These are phyloP conservation scores for Pleurotus salmoneostramineus DNA, from an alignment of 768 basidiomycete genomes.

Conservation along the genomic window DNA sequence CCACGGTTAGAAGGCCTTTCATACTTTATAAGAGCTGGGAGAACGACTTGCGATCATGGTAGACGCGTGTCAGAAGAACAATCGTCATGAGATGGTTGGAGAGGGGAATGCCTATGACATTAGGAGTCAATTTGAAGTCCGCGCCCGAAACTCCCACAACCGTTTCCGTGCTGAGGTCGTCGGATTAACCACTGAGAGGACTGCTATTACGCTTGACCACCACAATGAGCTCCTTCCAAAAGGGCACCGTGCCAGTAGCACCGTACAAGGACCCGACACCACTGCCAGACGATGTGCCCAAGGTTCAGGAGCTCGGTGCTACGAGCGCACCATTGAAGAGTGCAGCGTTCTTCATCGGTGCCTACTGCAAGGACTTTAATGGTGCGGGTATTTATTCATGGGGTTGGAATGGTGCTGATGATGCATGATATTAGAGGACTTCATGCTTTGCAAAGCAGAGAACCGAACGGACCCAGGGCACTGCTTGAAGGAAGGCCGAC, in stretches of 20 bases:
- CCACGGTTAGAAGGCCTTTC: neutral
- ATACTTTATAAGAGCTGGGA: neutral
- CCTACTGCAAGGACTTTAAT: slow-evolving; percentile 94
- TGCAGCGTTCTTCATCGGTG: slow-evolving; percentile 95
- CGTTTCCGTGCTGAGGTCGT: slow-evolving; percentile 6
- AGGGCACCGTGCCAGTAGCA: slow-evolving; percentile 40
- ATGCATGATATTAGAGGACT: slow-evolving; percentile 58
- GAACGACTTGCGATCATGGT: slow-evolving; percentile 17
- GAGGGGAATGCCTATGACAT: too few relatives aligned
- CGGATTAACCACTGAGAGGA: slow-evolving; percentile 17
- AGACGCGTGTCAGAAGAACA: neutral
- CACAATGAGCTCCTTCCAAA: slow-evolving; percentile 52
- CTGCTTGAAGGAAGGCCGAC: slow-evolving; percentile 92
- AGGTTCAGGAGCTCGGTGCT: slow-evolving; percentile 82
- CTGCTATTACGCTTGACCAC: slow-evolving; percentile 5
- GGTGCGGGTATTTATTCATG: slow-evolving; percentile 33
- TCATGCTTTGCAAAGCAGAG: slow-evolving; percentile 97
- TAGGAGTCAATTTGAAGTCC: neutral
- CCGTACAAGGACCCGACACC: slow-evolving; percentile 65
- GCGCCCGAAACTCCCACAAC: slow-evolving; percentile 4
- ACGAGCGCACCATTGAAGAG: slow-evolving; percentile 94
- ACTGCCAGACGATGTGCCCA: slow-evolving; percentile 60
- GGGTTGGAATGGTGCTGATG: neutral
- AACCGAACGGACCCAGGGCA: slow-evolving; percentile 77
- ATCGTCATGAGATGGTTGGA: neutral